Evolutionary conservation across 75 land plant genomes (phyloP).

Genomic region (Cryptomeria japonica): DNA sequence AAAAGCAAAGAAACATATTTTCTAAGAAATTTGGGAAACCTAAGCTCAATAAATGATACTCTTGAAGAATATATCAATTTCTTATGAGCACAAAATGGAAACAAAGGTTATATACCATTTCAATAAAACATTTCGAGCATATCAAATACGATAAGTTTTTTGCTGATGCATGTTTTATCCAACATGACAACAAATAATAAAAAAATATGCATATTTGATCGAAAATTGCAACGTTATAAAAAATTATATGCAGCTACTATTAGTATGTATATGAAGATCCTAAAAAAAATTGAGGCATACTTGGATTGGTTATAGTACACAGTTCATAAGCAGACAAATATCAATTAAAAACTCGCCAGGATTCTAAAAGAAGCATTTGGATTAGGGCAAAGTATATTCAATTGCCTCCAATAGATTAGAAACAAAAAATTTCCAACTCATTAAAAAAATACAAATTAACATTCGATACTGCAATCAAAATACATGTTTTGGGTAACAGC

Average conservation of each 20-base stretch:
- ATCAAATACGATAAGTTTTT: neutral
- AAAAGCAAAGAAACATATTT: neutral
- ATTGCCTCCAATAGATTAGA: neutral
- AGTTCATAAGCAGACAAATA: neutral
- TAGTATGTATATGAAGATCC: neutral
- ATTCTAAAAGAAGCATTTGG: neutral
- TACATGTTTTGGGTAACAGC: neutral
- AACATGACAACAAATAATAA: neutral
- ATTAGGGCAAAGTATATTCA: neutral
- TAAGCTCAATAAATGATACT: neutral
- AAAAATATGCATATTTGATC: no score
- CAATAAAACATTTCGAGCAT: neutral
- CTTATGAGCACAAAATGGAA: neutral
- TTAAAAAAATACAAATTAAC: neutral
- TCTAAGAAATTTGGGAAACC: neutral
- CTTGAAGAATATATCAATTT: neutral
- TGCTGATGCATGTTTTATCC: neutral
- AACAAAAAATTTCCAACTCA: neutral
- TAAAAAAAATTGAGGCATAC: neutral
- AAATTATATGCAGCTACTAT: neutral
- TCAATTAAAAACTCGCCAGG: neutral
- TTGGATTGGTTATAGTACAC: neutral
- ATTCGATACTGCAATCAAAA: neutral
- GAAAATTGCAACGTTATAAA: no score
- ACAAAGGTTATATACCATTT: neutral